Evolutionary conservation across 2,329 filamentous ascomycete genomes (phyloP), one percentile per base, ranked within the genome.

Genomic region (Scedosporium dehoogii): DNA sequence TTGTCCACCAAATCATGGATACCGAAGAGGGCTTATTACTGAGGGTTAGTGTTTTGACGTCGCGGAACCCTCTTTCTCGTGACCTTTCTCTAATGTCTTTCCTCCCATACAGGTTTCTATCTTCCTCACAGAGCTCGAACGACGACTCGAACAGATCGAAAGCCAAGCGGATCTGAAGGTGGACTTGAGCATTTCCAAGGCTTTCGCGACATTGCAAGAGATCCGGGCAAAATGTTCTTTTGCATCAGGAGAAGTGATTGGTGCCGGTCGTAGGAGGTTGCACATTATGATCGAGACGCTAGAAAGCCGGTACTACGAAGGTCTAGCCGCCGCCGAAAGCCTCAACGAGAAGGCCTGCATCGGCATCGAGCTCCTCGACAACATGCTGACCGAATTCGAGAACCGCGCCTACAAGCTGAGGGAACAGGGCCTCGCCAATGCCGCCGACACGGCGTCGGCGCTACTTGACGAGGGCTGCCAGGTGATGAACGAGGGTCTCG

Each of bases 221-320:
- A 92, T 99, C 27, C 87, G 92, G 65, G 87, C 91, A 67, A 86
- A 91, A 69, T 99, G 94, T 74, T 91, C 91, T 46, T 86, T 92
- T 66, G 92, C 93, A 21, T 96, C 92, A 0, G 93, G 91, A 65
- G 93, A 94, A 71, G 84, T 97, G 57, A 85, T 97, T 67, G 94
- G 92, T 63, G 90, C 90, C 44, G 92, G 94, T 23, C 87, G 90
- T 60, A 85, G 91, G 66, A 85, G 92, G 64, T 86, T 96, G 64
- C 89, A 91, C 66, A 85, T 97, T 63, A 87, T 97, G 78, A 91
- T 99, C 41, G 93, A 97, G 69, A 96, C 92, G 0, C 79, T 99
- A 14, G 94, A 99, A 73, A 82, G 83, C 29, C 84, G 90, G 66
- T 99, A 97, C 74, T 88, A 96, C 65, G 90, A 94, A 68, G 92